Conservation (phyloP, 306 rosid species). For the Trichosanthes truncata region DNA sequence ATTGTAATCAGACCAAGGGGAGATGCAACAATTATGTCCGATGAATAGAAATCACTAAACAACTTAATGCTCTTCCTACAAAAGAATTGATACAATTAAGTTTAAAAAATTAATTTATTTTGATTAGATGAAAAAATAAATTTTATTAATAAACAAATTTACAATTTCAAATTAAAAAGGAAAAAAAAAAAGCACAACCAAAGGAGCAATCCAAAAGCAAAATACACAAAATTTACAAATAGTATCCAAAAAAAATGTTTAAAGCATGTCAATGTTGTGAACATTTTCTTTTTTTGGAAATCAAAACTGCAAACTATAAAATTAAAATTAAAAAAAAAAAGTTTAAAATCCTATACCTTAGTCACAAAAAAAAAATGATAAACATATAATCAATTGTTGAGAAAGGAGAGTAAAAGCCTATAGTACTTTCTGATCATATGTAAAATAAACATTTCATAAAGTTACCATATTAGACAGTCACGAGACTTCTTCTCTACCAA, state of each 20-base stretch:
- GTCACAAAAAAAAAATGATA: neutral
- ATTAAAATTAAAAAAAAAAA: neutral
- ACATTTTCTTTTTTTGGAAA: neutral
- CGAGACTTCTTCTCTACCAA: neutral
- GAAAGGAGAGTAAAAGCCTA: neutral
- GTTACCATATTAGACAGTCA: neutral
- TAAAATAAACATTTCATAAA: neutral
- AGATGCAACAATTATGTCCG: slow-evolving; percentile 84
- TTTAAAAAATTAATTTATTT: neutral
- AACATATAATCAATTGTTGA: neutral
- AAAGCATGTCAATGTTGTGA: neutral
- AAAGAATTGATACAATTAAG: slow-evolving; percentile 6
- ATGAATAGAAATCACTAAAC: slow-evolving; percentile 82
- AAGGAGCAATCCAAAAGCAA: neutral
- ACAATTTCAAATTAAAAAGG: neutral
- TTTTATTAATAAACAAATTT: neutral
- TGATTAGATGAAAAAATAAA: neutral
- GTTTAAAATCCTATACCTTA: neutral
- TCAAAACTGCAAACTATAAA: neutral
- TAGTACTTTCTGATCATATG: neutral
- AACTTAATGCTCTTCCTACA: slow-evolving; percentile 71
- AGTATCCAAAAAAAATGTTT: neutral
- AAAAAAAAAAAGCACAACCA: too few species aligned
- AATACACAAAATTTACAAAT: neutral
- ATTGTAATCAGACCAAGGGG: slow-evolving; percentile 67